phyloP scores from a whole-genome alignment of 2,329 filamentous ascomycete genomes.

The Alternaria sp. region DNA sequence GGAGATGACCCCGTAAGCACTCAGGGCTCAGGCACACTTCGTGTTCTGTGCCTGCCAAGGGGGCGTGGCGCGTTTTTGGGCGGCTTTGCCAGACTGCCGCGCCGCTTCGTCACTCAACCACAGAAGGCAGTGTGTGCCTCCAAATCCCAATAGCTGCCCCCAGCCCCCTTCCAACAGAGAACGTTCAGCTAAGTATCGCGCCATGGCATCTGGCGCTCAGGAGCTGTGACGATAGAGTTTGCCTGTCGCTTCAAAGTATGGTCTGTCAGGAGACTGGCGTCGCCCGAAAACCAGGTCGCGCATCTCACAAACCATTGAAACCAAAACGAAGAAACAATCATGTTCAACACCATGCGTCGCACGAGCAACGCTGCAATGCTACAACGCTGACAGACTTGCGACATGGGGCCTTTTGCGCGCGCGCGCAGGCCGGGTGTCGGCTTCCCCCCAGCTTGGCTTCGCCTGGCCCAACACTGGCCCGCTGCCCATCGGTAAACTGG shows the following conservation, averaged over 20 bases:
- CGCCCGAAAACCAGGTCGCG: background rate
- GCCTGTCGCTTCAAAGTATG: background rate
- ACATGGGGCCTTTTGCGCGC: background rate
- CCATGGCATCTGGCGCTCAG: background rate
- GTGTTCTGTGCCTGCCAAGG: constrained; percentile 5
- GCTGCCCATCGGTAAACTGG: background rate
- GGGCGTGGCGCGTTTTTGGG: constrained; percentile 2
- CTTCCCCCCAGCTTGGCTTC: background rate
- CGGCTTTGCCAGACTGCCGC: background rate
- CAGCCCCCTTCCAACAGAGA: background rate
- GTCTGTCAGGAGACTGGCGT: background rate
- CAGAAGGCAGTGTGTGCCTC: background rate
- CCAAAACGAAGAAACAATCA: background rate
- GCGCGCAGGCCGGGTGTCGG: background rate
- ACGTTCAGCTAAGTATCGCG: background rate
- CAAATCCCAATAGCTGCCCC: background rate
- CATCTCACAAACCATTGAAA: background rate
- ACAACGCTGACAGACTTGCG: background rate
- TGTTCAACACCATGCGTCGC: background rate
- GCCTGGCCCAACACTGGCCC: background rate
- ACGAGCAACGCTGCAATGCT: background rate
- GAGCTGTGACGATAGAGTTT: background rate
- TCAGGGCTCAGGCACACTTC: background rate
- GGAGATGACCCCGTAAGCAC: constrained; percentile 5
- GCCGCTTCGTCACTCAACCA: constrained; percentile 2